Conservation (phyloP, 306 rosid species). For the Lathyrus sativus region DNA sequence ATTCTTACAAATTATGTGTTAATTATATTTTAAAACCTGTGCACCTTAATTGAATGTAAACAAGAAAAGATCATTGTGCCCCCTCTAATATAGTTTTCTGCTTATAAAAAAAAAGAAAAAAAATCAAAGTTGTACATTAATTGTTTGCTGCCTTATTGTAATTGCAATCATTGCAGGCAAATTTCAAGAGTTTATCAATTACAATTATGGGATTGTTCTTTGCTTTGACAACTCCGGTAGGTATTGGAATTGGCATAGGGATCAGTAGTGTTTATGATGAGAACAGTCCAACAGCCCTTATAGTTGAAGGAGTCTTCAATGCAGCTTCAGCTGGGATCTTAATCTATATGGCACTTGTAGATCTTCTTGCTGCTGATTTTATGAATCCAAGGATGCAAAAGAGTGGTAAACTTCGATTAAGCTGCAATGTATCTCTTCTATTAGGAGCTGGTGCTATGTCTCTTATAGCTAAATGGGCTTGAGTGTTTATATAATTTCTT, state of each 20-base stretch:
- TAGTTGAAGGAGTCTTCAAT: slow-evolving; percentile 54
- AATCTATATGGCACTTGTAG: slow-evolving; percentile 66
- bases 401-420: slow-evolving; percentile 17
- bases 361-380: slow-evolving; percentile 32
- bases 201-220: slow-evolving; percentile 54
- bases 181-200: slow-evolving; percentile 38
- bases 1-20: no score
- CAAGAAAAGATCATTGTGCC: neutral
- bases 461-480: slow-evolving; percentile 49
- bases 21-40: neutral
- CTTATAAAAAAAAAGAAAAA: no score
- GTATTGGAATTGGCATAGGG: slow-evolving; percentile 58
- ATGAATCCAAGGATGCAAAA: slow-evolving; percentile 49
- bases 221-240: slow-evolving; percentile 59
- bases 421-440: slow-evolving; percentile 25
- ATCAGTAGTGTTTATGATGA: slow-evolving; percentile 48
- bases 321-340: slow-evolving; percentile 68
- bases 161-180: slow-evolving; percentile 41
- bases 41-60: neutral
- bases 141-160: neutral
- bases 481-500: neutral
- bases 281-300: slow-evolving; percentile 50
- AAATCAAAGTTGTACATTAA: neutral
- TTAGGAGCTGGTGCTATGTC: slow-evolving; percentile 46
- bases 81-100: no score